Evolutionary conservation across 371 early-diverging fungal genomes (phyloP).

Genomic region (Dinochytrium kinnereticum): DNA sequence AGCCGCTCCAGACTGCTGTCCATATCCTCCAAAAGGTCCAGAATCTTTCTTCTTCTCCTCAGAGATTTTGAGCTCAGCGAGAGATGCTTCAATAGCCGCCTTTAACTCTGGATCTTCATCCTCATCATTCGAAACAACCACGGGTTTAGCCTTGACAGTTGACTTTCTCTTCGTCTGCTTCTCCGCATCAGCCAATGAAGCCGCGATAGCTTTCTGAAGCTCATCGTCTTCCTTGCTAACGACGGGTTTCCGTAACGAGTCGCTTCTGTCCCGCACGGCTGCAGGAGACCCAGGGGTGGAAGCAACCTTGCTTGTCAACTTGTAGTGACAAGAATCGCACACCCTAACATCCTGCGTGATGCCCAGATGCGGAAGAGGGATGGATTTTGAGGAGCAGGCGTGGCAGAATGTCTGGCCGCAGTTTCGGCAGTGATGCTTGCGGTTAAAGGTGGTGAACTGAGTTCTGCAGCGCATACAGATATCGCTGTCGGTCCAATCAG

Average conservation of each 20-base stretch:
- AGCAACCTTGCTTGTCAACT: slow-evolving; percentile 35
- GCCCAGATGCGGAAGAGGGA: slow-evolving; percentile 83
- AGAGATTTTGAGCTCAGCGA: slow-evolving; percentile 63
- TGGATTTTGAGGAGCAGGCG: slow-evolving; percentile 83
- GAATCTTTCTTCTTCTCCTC: slow-evolving; percentile 16
- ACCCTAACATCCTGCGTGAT: slow-evolving; percentile 89
- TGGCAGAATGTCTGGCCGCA: slow-evolving; percentile 93
- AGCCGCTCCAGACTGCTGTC: too few relatives aligned
- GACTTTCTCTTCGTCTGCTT: slow-evolving; percentile 38
- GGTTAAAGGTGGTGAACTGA: slow-evolving; percentile 86
- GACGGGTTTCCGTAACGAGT: background rate
- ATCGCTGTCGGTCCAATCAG: slow-evolving; percentile 94
- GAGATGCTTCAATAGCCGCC: slow-evolving; percentile 92
- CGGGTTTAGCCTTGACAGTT: slow-evolving; percentile 25
- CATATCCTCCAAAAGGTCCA: background rate
- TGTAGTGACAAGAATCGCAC: slow-evolving; percentile 82
- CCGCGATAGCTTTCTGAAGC: slow-evolving; percentile 82
- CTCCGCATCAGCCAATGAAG: slow-evolving; percentile 79
- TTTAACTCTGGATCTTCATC: slow-evolving; percentile 87
- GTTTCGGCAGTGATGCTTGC: slow-evolving; percentile 97
- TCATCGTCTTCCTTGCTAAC: slow-evolving; percentile 77
- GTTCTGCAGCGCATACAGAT: slow-evolving; percentile 92
- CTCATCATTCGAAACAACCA: slow-evolving; percentile 46
- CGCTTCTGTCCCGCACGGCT: background rate
- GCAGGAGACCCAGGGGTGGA: slow-evolving; percentile 12